Percentiles rank a stretch among this genome's conserved stretches.
These are phyloP conservation scores for Globisporangium abappressorium DNA, from an alignment of 352 stramenopile genomes.

Conservation along the genomic window DNA sequence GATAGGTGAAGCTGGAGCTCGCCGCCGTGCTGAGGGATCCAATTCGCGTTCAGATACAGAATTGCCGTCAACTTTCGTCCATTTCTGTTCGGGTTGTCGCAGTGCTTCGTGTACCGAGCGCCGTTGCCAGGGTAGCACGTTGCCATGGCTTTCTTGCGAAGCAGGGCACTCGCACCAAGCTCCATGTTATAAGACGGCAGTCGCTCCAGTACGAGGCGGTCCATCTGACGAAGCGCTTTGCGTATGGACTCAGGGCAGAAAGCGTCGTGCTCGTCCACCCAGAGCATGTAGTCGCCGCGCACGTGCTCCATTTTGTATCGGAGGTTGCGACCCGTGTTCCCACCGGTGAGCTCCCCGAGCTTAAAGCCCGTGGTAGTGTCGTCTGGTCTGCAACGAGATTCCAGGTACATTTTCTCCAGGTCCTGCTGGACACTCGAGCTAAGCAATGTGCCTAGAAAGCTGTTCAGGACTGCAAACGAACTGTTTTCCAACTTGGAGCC, in stretches of 20 bases:
- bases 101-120: conserved; percentile 45
- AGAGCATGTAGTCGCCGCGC: conserved; percentile 47
- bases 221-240: conserved; percentile 32
- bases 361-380: conserved; percentile 16
- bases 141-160: conserved; percentile 49
- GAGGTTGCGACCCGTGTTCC: conserved; percentile 40
- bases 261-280: conserved; percentile 40
- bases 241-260: conserved; percentile 26
- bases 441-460: conserved; percentile 26
- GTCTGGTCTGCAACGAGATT: conserved; percentile 6
- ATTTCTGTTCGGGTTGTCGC: conserved; percentile 49
- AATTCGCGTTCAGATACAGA: conserved; percentile 47
- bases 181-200: conserved; percentile 24
- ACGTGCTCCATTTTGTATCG: conserved; percentile 48
- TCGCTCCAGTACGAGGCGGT: conserved; percentile 36
- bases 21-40: conserved; percentile 27
- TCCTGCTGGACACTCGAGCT: conserved; percentile 18
- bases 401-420: conserved; percentile 24
- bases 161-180: conserved; percentile 21
- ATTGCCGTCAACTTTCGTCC: conserved; percentile 52
- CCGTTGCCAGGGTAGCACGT: conserved; percentile 46
- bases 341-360: conserved; percentile 38
- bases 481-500: conserved; percentile 17
- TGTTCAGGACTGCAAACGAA: conserved; percentile 30
- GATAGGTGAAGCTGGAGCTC: conserved; percentile 31